Evolutionary conservation across 2,329 filamentous ascomycete species (phyloP).

Genomic region (Trichoderma gracile): DNA sequence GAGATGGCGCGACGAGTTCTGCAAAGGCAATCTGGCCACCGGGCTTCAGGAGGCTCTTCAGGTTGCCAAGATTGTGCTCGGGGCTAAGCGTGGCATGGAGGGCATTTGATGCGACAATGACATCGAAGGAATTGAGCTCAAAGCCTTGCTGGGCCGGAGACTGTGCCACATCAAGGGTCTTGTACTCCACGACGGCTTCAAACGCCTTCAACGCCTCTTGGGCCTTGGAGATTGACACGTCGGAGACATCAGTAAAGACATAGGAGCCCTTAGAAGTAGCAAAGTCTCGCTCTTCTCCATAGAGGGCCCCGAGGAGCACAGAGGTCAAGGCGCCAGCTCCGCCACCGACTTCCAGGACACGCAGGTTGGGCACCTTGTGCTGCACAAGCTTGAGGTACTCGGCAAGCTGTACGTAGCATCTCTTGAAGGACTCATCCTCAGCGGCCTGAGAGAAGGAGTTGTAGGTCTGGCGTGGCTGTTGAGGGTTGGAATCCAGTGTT

Average conservation of each 20-base stretch:
- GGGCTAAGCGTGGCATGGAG: conserved; percentile 15
- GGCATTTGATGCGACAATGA: conserved; percentile 33
- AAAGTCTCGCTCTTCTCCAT: conserved; percentile 27
- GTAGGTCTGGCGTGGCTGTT: not conserved
- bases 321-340: conserved; percentile 40
- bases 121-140: conserved; percentile 27
- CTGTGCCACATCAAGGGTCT: conserved; percentile 31
- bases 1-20: conserved; percentile 21
- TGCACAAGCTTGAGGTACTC: conserved; percentile 27
- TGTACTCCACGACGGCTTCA: conserved; percentile 27
- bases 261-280: conserved; percentile 34
- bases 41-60: conserved; percentile 22
- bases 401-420: conserved; percentile 22
- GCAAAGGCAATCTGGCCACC: conserved; percentile 25
- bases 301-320: conserved; percentile 31
- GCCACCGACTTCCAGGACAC: conserved; percentile 43
- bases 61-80: conserved; percentile 4
- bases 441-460: conserved; percentile 5
- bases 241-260: conserved; percentile 43
- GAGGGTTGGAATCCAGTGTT: not conserved
- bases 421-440: conserved; percentile 17
- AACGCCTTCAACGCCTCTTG: conserved; percentile 24
- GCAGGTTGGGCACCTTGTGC: conserved; percentile 39
- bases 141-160: conserved; percentile 26
- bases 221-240: conserved; percentile 32